Evolutionary conservation across 805 yeast species (phyloP).

Genomic region (Kuraishia hungarica): DNA sequence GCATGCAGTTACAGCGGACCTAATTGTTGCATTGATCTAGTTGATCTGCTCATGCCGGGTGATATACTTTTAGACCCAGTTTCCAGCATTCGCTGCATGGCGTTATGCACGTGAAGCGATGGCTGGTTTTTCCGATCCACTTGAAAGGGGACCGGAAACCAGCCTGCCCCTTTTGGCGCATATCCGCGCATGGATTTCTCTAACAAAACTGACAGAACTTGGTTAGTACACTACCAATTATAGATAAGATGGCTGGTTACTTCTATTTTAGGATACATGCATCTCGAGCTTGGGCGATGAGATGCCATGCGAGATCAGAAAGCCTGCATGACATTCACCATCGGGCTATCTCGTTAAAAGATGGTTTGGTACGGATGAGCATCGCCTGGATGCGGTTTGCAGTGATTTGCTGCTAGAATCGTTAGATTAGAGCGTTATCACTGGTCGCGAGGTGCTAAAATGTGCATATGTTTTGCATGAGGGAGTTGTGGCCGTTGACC

Average conservation of each 20-base stretch:
- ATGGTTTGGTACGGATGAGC: background rate
- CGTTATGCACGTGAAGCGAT: background rate
- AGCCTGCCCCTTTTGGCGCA: background rate
- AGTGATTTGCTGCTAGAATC: background rate
- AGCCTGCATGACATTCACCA: background rate
- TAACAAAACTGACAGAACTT: background rate
- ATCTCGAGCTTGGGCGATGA: background rate
- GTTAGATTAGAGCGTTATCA: background rate
- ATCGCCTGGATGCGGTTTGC: background rate
- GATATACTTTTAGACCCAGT: background rate
- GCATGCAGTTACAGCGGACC: background rate
- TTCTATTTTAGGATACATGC: background rate
- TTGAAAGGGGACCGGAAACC: background rate
- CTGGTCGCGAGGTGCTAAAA: background rate
- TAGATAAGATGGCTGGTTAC: background rate
- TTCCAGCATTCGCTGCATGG: background rate
- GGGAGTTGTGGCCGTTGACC: background rate
- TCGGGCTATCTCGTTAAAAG: background rate
- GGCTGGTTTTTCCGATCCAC: background rate
- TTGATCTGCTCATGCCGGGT: background rate
- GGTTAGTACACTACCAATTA: background rate
- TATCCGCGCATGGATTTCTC: background rate
- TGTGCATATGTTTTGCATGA: background rate
- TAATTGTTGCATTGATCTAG: background rate
- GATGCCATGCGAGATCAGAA: background rate